Percentiles rank a stretch among this genome's conserved stretches.
Conservation (phyloP, 306 rosid genomes). For the Trifolium dubium region DNA sequence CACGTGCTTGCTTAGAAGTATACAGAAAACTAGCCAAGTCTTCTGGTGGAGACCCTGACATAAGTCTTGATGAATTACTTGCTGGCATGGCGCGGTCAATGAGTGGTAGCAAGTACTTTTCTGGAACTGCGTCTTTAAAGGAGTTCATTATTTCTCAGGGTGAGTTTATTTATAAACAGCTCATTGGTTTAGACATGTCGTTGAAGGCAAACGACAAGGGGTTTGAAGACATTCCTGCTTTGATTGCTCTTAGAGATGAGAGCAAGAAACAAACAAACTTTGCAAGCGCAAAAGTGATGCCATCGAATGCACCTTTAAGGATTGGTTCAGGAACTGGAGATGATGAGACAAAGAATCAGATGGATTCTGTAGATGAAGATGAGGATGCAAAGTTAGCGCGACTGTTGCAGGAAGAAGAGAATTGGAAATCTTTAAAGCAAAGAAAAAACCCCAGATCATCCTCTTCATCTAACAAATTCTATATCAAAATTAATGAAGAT, state of each 20-base stretch:
- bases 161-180: constrained; percentile 78
- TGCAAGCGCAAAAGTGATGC: constrained; percentile 41
- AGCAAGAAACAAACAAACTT: constrained; percentile 52
- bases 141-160: constrained; percentile 84
- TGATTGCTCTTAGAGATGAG: constrained; percentile 70
- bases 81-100: constrained; percentile 83
- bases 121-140: constrained; percentile 69
- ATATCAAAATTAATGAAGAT: constrained; percentile 89
- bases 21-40: constrained; percentile 70
- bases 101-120: constrained; percentile 69
- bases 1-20: constrained; percentile 75
- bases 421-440: constrained; percentile 72
- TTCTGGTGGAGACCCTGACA: constrained; percentile 67
- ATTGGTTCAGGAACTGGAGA: constrained; percentile 53
- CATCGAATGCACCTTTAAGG: constrained; percentile 56
- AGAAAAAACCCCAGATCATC: constrained; percentile 59
- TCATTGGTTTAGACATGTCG: constrained; percentile 76
- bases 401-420: constrained; percentile 87
- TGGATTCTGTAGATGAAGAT: constrained; percentile 51
- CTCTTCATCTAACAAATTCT: constrained; percentile 56
- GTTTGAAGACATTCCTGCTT: constrained; percentile 71
- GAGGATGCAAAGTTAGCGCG: constrained; percentile 80
- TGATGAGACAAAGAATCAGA: constrained; percentile 42
- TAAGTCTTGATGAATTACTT: constrained; percentile 82
- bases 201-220: constrained; percentile 61